Conservation (phyloP, 768 basidiomycete species). For the Sporobolomyces phaffii region DNA sequence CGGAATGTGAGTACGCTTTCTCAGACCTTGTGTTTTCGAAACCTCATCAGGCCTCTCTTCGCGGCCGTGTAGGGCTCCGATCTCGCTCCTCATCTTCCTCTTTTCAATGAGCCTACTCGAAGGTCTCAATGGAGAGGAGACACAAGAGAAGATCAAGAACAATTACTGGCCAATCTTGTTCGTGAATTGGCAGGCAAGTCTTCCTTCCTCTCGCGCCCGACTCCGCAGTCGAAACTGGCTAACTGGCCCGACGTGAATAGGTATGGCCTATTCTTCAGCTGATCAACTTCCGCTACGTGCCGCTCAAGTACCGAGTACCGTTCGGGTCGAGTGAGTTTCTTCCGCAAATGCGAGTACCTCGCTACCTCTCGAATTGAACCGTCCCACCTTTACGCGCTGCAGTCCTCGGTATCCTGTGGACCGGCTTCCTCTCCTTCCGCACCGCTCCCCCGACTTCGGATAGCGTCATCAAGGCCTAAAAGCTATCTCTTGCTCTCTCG, state of each 20-base stretch:
- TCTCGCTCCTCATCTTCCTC: slow-evolving; percentile 38
- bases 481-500: neutral
- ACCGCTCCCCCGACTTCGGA: neutral
- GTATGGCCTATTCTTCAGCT: slow-evolving; percentile 37
- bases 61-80: slow-evolving; percentile 24
- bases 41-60: neutral
- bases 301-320: slow-evolving; percentile 31
- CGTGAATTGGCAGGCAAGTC: slow-evolving; percentile 36
- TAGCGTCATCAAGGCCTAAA: neutral
- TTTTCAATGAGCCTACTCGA: slow-evolving; percentile 36
- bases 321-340: slow-evolving; percentile 27
- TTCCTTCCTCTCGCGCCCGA: no score
- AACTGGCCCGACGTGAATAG: neutral
- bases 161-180: slow-evolving; percentile 31
- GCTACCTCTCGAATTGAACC: neutral
- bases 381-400: neutral
- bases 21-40: neutral
- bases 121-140: slow-evolving; percentile 27
- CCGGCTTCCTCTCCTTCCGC: slow-evolving; percentile 21
- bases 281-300: slow-evolving; percentile 39
- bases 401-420: slow-evolving; percentile 27
- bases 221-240: neutral
- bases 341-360: neutral
- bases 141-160: slow-evolving; percentile 18
- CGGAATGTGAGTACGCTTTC: slow-evolving; percentile 22